Percentiles rank a stretch among this genome's conserved stretches.
phyloP scores from a whole-genome alignment of 2,329 filamentous ascomycete species.

The Exophiala aquamarina region DNA sequence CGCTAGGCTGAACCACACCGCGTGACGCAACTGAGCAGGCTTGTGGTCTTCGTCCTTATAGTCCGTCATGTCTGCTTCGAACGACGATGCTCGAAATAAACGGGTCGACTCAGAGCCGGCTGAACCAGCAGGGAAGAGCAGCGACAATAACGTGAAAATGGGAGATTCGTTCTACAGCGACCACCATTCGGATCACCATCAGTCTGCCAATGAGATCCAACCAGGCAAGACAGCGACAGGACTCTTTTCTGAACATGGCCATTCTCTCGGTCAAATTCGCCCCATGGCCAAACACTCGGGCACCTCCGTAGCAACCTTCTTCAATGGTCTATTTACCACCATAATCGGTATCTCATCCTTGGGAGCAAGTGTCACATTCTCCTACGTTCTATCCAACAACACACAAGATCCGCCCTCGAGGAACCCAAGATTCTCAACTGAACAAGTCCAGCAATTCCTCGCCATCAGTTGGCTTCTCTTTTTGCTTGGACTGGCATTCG shows the following conservation, averaged over 20 bases:
- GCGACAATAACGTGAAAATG: background rate
- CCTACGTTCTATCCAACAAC: slow-evolving; percentile 27
- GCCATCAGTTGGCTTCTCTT: slow-evolving; percentile 29
- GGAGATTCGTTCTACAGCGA: background rate
- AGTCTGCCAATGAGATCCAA: background rate
- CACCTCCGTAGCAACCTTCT: slow-evolving; percentile 25
- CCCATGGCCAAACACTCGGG: slow-evolving; percentile 26
- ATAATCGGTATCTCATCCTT: slow-evolving; percentile 28
- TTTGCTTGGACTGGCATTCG: slow-evolving; percentile 28
- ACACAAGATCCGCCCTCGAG: slow-evolving; percentile 9
- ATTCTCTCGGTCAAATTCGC: slow-evolving; percentile 18
- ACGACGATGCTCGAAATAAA: no score
- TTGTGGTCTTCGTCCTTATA: no score
- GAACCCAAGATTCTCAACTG: slow-evolving; percentile 14
- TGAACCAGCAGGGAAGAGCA: no score
- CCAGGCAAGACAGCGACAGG: slow-evolving; percentile 9
- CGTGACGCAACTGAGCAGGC: background rate
- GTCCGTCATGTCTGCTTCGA: no score
- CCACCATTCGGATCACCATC: background rate
- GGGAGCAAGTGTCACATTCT: slow-evolving; percentile 29
- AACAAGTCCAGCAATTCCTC: slow-evolving; percentile 24
- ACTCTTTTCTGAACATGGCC: slow-evolving; percentile 24
- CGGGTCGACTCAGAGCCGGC: no score
- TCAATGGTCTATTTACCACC: slow-evolving; percentile 28
- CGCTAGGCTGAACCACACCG: background rate